These are phyloP conservation scores for Acarospora socialis DNA, from an alignment of 2,329 filamentous ascomycete genomes.

Conservation along the genomic window DNA sequence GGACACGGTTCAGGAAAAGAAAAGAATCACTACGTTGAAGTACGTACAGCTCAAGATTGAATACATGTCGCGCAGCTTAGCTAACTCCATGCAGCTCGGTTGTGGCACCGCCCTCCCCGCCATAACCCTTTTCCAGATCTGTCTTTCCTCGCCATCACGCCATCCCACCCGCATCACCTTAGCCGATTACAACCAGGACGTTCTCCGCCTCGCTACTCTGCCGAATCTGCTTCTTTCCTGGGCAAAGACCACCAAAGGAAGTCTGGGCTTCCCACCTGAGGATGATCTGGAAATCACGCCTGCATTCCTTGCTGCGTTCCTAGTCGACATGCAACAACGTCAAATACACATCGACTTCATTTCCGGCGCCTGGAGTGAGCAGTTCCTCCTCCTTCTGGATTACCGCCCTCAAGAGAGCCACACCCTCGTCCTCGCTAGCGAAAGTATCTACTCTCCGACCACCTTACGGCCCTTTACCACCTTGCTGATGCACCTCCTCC, in stretches of 20 bases:
- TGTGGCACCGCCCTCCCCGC: constrained; percentile 48
- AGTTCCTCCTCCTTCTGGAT: constrained; percentile 24
- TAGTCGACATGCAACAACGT: constrained; percentile 24
- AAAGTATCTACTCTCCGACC: constrained; percentile 49
- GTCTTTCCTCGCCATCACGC: constrained; percentile 22
- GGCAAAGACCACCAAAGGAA: constrained; percentile 19
- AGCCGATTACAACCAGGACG: constrained; percentile 47
- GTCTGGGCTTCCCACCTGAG: constrained; percentile 4
- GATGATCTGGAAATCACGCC: constrained; percentile 35
- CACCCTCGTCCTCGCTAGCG: constrained; percentile 42
- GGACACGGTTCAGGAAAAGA: constrained; percentile 6
- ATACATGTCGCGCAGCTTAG: too few species aligned
- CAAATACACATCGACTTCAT: constrained; percentile 40
- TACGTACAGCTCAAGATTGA: constrained; percentile 20
- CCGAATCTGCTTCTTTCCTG: constrained; percentile 47
- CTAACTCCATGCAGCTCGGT: constrained; percentile 32
- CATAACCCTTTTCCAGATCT: constrained; percentile 39
- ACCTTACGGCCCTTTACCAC: constrained; percentile 41
- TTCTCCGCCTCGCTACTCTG: constrained; percentile 45
- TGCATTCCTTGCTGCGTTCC: constrained; percentile 32
- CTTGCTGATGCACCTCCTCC: constrained; percentile 28
- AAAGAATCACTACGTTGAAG: constrained; percentile 3
- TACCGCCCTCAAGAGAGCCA: constrained; percentile 18
- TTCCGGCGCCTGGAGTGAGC: constrained; percentile 45
- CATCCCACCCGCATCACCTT: constrained; percentile 37